phyloP scores from a whole-genome alignment of 2,329 filamentous ascomycete genomes.

The Ceratocystis papillata region DNA sequence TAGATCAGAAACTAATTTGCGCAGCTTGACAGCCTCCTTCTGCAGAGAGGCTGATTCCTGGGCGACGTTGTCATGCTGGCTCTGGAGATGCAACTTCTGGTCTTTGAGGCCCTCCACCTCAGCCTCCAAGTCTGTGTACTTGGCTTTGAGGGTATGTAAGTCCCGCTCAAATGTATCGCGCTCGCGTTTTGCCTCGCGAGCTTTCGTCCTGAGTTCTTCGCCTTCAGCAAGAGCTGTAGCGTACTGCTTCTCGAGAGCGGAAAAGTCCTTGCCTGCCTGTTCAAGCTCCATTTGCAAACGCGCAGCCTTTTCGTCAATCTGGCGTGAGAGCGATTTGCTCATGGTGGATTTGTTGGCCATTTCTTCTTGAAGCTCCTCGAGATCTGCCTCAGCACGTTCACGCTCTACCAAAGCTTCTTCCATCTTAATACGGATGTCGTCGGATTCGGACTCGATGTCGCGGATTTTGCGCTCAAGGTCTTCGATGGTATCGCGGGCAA shows the following conservation, averaged over 20 bases:
- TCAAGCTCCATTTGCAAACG: slow-evolving; percentile 58
- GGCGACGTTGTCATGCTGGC: slow-evolving; percentile 55
- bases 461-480: slow-evolving; percentile 47
- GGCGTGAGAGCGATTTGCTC: slow-evolving; percentile 61
- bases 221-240: slow-evolving; percentile 39
- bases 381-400: slow-evolving; percentile 46
- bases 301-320: slow-evolving; percentile 59
- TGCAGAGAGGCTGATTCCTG: slow-evolving; percentile 58
- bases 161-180: slow-evolving; percentile 35
- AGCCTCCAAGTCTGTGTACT: slow-evolving; percentile 39
- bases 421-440: slow-evolving; percentile 45
- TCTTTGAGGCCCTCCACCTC: slow-evolving; percentile 50
- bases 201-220: slow-evolving; percentile 36
- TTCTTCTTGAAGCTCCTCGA: slow-evolving; percentile 61
- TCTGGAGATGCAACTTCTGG: slow-evolving; percentile 60
- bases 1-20: slow-evolving; percentile 39
- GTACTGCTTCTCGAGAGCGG: slow-evolving; percentile 43
- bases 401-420: slow-evolving; percentile 45
- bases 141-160: slow-evolving; percentile 33
- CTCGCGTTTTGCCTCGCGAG: slow-evolving; percentile 38
- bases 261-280: slow-evolving; percentile 39
- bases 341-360: slow-evolving; percentile 69
- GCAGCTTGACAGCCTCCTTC: slow-evolving; percentile 46
- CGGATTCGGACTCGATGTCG: slow-evolving; percentile 43
- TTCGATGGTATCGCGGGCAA: slow-evolving; percentile 48